Percentiles rank a stretch among this genome's conserved stretches.
Evolutionary conservation across 345 rosid genomes (phyloP).

Genomic region (Odontarrhena argentea): DNA sequence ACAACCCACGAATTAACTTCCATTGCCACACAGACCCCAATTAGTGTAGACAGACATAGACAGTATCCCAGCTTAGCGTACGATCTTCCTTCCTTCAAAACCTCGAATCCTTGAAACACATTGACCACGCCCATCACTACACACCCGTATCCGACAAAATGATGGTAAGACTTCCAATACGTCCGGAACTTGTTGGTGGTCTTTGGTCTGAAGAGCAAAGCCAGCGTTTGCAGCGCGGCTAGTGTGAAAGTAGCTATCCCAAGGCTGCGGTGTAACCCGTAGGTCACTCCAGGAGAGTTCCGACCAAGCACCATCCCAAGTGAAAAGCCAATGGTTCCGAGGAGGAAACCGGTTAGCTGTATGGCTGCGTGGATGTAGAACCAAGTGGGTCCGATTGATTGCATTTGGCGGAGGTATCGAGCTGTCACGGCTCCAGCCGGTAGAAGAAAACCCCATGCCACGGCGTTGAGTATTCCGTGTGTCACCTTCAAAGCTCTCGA

Average conservation of each 20-base stretch:
- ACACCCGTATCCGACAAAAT: constrained; percentile 87
- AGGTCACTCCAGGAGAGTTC: constrained; percentile 66
- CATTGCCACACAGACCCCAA: constrained; percentile 81
- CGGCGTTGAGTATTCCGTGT: constrained; percentile 68
- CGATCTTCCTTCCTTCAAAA: constrained; percentile 75
- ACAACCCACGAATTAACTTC: constrained; percentile 95
- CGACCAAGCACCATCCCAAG: constrained; percentile 74
- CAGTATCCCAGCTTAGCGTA: constrained; percentile 73
- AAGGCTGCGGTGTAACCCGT: constrained; percentile 74
- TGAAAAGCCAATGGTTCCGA: constrained; percentile 73
- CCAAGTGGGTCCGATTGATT: constrained; percentile 80
- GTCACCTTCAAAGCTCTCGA: constrained; percentile 47
- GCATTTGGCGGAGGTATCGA: constrained; percentile 70
- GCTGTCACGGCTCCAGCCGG: constrained; percentile 75
- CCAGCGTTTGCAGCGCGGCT: constrained; percentile 74
- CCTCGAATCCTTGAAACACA: constrained; percentile 93
- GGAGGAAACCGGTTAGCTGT: constrained; percentile 58
- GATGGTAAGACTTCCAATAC: constrained; percentile 97
- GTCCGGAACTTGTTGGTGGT: constrained; percentile 84
- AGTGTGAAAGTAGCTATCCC: constrained; percentile 67
- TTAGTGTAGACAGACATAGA: constrained; percentile 65
- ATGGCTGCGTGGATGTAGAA: constrained; percentile 78
- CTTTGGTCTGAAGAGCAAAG: constrained; percentile 80
- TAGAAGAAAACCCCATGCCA: constrained; percentile 77
- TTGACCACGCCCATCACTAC: constrained; percentile 94